A percentile compares a stretch with the other conserved stretches of the same genome.
phyloP scores from a whole-genome alignment of 148 eudicot species.

The Camellia granthamiana region DNA sequence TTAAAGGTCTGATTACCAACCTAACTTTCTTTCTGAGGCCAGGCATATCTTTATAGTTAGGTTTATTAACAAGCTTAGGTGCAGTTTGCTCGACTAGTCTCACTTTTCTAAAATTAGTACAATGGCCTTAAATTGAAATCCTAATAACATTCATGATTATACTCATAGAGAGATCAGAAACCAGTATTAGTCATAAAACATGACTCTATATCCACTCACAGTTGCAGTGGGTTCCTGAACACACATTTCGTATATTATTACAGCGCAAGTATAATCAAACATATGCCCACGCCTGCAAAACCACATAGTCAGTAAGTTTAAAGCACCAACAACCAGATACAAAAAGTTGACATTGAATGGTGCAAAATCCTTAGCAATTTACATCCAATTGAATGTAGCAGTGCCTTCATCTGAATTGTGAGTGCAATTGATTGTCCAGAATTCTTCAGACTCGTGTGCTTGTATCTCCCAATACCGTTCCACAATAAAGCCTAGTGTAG shows the following conservation, averaged over 20 bases:
- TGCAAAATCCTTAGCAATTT: conserved; percentile 21
- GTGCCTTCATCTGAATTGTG: conserved; percentile 77
- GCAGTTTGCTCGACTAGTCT: not conserved
- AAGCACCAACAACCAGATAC: not conserved
- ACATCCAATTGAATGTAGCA: conserved; percentile 87
- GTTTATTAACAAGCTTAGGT: not conserved
- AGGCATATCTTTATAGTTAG: not conserved
- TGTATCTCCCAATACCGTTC: conserved; percentile 97
- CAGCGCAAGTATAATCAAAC: conserved; percentile 89
- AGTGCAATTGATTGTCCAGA: conserved; percentile 90
- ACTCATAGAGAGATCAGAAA: not conserved
- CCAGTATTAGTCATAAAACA: conserved; percentile 18
- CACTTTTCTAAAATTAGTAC: not conserved
- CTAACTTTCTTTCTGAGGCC: not conserved
- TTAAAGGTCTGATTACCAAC: not conserved
- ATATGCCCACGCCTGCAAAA: conserved; percentile 83
- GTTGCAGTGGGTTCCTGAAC: conserved; percentile 84
- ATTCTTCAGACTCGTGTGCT: conserved; percentile 92
- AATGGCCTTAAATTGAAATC: too few species aligned
- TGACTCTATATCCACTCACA: conserved; percentile 46
- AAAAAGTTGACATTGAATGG: conserved; percentile 13
- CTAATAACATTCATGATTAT: not conserved
- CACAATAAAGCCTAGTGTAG: conserved; percentile 94
- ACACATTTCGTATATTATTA: conserved; percentile 89
- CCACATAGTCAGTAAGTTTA: conserved; percentile 16